Conservation (phyloP, 2,329 filamentous ascomycete species). For the Epichloe baconii region DNA sequence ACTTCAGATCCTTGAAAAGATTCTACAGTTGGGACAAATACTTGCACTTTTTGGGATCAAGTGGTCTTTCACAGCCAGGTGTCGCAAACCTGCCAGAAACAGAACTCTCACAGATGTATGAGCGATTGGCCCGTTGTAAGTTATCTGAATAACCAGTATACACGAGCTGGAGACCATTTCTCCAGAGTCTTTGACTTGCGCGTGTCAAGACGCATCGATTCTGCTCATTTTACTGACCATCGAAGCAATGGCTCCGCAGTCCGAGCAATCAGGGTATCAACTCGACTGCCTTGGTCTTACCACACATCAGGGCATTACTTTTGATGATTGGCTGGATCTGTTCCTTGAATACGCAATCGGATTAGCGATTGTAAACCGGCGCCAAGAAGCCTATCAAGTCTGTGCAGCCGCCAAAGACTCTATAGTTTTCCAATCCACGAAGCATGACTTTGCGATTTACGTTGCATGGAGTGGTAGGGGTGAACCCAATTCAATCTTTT, state of each 20-base stretch:
- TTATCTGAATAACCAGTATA: slow-evolving; percentile 6
- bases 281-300: slow-evolving; percentile 2
- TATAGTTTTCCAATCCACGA: slow-evolving; percentile 65
- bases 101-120: slow-evolving; percentile 41
- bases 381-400: slow-evolving; percentile 63
- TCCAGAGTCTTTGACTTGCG: no score
- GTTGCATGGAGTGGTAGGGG: slow-evolving; percentile 61
- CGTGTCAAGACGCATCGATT: no score
- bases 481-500: background rate
- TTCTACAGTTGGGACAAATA: slow-evolving; percentile 58
- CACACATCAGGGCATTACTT: slow-evolving; percentile 62
- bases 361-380: slow-evolving; percentile 53
- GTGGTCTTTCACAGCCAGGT: slow-evolving; percentile 11
- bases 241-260: slow-evolving; percentile 7
- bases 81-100: slow-evolving; percentile 20
- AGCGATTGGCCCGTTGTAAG: slow-evolving; percentile 41
- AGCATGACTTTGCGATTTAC: slow-evolving; percentile 59
- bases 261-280: slow-evolving; percentile 5
- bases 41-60: slow-evolving; percentile 38
- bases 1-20: slow-evolving; percentile 49
- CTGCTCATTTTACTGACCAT: background rate
- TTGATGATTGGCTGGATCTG: slow-evolving; percentile 76
- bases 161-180: no score
- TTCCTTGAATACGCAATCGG: slow-evolving; percentile 79
- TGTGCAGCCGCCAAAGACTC: slow-evolving; percentile 68